Percentiles rank a stretch among this genome's conserved stretches.
Conservation (phyloP, 768 basidiomycete genomes). For the Rhodotorula taiwanensis region DNA sequence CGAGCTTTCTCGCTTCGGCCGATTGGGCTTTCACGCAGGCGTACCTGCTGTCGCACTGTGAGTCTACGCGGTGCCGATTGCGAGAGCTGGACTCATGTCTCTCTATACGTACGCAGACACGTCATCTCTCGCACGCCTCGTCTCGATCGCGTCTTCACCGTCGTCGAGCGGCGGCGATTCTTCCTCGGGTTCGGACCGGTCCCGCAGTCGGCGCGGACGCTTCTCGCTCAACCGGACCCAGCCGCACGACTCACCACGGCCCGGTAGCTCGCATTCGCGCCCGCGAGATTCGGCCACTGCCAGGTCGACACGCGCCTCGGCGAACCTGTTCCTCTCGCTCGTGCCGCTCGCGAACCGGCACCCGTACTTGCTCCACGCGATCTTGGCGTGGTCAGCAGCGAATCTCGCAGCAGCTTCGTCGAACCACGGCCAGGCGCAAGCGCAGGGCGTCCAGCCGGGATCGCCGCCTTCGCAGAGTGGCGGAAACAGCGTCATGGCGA, state of each 20-base stretch:
- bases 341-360: slow-evolving; percentile 18
- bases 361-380: slow-evolving; percentile 16
- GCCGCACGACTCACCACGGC: background rate
- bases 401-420: slow-evolving; percentile 21
- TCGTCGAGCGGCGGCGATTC: slow-evolving; percentile 5
- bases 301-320: background rate
- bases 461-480: background rate
- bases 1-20: slow-evolving; percentile 14
- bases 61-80: background rate
- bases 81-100: too few species aligned
- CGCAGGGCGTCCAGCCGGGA: background rate
- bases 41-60: slow-evolving; percentile 21
- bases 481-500: slow-evolving; percentile 17
- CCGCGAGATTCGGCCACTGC: background rate
- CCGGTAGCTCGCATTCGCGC: background rate
- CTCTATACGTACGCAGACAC: slow-evolving; percentile 4
- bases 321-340: slow-evolving; percentile 29
- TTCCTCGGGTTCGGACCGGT: background rate
- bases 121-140: slow-evolving; percentile 19
- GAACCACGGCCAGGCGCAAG: background rate
- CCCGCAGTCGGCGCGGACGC: background rate
- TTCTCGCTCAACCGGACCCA: background rate
- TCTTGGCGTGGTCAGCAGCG: slow-evolving; percentile 21
- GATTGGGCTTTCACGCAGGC: slow-evolving; percentile 24
- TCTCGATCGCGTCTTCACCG: slow-evolving; percentile 16